Evolutionary conservation across 768 basidiomycete species (phyloP), one percentile per base, ranked within the genome.

Genomic region (Termitomyces eurrhizus): DNA sequence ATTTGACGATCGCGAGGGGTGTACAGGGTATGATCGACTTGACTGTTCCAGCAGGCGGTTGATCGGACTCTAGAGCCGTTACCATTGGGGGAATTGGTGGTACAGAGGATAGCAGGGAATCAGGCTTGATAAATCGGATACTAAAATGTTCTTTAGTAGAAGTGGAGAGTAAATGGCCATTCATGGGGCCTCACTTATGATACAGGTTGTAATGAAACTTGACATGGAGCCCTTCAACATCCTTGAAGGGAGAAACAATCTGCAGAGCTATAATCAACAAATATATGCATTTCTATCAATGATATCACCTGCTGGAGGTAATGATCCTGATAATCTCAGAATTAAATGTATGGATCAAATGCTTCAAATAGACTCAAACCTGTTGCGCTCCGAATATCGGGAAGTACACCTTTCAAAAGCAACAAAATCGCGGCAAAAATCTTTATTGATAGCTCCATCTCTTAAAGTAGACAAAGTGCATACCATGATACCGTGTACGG

Each of bases 1-100:
- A 92, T 75, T 99, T 99, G 64, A 99, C 95, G 68, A 98, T 90
- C 3, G 94, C 97, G 12, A 99, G 83, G 0, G 97, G 95, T 5
- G 97, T 99, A 73, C 97, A 99, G 0, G 97, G 97, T 39, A 99
- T 83, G 69, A 99, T 93, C 4, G 94, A 96, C 74, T 98, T 98
- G 68, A 97, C 93, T 58, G 88, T 89, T 26, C 95, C 94, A 0
- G 85, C 74, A 4, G 95, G 93, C 2, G 92, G 87, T 13, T 80
- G 75, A 60, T 93, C 90, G 67, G 77, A 66, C 63, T 78, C 77
- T 35, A 75, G 71, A 5, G 74, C 69, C 26, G 70, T 64, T 26
- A 56, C 45, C 33, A 65, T 66, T 13, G 75, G 64, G 0, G 75
- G 70, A 18, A 77, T 70, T 6, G 83, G 76, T 16, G 80, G 77